Base-by-base conservation (phyloP, 2,329 filamentous ascomycete species). In the Ophiostoma sp. region DNA sequence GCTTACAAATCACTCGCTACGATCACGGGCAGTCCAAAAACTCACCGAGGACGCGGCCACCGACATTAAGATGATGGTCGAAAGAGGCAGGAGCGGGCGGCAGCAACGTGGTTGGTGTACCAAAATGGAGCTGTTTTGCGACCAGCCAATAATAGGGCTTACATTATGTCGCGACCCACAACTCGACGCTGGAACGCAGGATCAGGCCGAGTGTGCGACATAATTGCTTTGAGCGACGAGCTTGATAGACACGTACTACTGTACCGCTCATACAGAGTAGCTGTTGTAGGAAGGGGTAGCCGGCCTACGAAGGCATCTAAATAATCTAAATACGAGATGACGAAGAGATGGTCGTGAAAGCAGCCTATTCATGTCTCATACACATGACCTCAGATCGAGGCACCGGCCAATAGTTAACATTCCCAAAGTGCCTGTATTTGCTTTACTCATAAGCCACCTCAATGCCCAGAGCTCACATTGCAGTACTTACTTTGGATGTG, bases 71-170 rank as follows among this genome's bases (percentile, higher is more conserved):
- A 23, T 57, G 52, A 62, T 33, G 57, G 27, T 57, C 23, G 17
- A 27, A 57, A 57, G 23, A 57, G 52, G 52, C 52, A 57, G 52
- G 52, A 57, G 52, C 52, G 52, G 11, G 10, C 52, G 23, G 11
- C 52, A 57, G 52, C 52, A 57, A 57, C 52, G 23, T 57, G 52
- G 52, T 27, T 57, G 52, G 52, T 57, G 52, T 35, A 33, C 27
- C 57, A 31, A 33, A 62, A 7, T 33, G 57, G 57, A 20, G 57
- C 23, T 33, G 57, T 62, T 31, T 33, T 62, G 57, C 57, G 27
- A 62, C 5, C 27, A 33, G 57, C 57, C 57, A 62, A 62, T 62
- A 13, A 33, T 5, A 62, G 57, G 35, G 27, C 15, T 33, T 35
- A 13, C 27, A 13, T 5, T 4, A 62, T 33, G 27, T 7, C 7